Conservation (phyloP, 2,329 filamentous ascomycete genomes). For the Fusarium protoensiforme region DNA sequence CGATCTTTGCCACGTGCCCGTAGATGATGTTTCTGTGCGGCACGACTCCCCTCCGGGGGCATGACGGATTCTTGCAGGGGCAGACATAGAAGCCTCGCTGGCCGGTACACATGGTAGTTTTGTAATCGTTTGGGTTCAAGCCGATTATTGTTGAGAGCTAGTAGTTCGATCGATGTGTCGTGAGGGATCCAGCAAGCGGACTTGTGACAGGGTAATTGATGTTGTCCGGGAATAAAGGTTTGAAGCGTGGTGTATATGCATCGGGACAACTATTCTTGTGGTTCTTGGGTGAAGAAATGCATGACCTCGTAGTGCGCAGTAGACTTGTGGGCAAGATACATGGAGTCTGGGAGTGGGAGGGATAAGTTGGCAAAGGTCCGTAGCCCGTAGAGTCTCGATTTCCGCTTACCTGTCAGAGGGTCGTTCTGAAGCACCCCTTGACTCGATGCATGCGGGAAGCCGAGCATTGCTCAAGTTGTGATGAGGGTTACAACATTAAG, state of each 20-base stretch:
- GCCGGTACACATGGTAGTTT: constrained; percentile 40
- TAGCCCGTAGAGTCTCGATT: background rate
- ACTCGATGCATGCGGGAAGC: constrained; percentile 22
- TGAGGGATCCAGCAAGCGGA: background rate
- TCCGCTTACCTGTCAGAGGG: background rate
- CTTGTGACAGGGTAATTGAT: background rate
- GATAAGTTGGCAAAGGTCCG: background rate
- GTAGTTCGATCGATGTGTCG: background rate
- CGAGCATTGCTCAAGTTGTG: constrained; percentile 14
- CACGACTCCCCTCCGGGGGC: constrained; percentile 28
- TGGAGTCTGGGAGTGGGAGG: background rate
- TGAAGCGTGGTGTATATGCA: background rate
- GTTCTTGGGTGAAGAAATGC: background rate
- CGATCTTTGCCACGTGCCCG: constrained; percentile 36
- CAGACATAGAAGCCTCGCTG: constrained; percentile 39
- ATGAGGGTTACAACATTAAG: constrained; percentile 6
- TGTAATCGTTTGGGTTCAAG: background rate
- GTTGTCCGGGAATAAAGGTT: background rate
- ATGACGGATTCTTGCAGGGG: constrained; percentile 37
- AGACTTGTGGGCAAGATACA: background rate
- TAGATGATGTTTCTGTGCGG: constrained; percentile 30
- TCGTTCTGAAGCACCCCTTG: background rate
- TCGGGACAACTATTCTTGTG: background rate
- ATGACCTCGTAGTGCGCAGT: background rate
- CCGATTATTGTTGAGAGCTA: background rate